phyloP scores from a whole-genome alignment of 1,139 yeast genomes.

The Geotrichum aggregatum region DNA sequence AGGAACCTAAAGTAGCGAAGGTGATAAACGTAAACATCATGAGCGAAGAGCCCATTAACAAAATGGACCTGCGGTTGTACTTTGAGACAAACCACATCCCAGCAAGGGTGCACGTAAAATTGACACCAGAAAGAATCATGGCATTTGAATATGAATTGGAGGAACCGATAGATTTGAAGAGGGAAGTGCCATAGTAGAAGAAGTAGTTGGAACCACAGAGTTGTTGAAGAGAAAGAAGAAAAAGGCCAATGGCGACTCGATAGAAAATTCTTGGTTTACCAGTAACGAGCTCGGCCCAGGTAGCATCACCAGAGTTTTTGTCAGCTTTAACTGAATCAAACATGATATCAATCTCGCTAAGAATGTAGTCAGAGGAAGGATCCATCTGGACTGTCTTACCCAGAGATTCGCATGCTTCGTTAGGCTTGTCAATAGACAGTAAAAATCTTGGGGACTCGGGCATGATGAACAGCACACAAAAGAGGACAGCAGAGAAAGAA shows the following conservation, averaged over 20 bases:
- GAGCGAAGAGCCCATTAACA: constrained; percentile 59
- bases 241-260: constrained; percentile 61
- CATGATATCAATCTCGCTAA: constrained; percentile 56
- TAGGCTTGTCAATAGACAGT: constrained; percentile 51
- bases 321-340: constrained; percentile 63
- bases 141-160: constrained; percentile 62
- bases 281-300: constrained; percentile 60
- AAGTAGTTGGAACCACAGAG: constrained; percentile 77
- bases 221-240: constrained; percentile 69
- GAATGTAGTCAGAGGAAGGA: constrained; percentile 54
- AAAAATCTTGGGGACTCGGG: constrained; percentile 80
- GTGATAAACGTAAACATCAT: constrained; percentile 64
- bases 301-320: constrained; percentile 59
- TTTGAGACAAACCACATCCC: constrained; percentile 64
- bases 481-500: constrained; percentile 43
- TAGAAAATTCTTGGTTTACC: constrained; percentile 65
- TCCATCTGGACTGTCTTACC: constrained; percentile 62
- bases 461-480: constrained; percentile 57
- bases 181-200: constrained; percentile 76
- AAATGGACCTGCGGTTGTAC: constrained; percentile 65
- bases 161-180: constrained; percentile 73
- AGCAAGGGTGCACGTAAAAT: constrained; percentile 67
- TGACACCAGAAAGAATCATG: constrained; percentile 72
- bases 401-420: constrained; percentile 57
- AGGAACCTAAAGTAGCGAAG: constrained; percentile 64